phyloP scores from a whole-genome alignment of 2,329 filamentous ascomycete species.

The Cucurbitaria berberidis region DNA sequence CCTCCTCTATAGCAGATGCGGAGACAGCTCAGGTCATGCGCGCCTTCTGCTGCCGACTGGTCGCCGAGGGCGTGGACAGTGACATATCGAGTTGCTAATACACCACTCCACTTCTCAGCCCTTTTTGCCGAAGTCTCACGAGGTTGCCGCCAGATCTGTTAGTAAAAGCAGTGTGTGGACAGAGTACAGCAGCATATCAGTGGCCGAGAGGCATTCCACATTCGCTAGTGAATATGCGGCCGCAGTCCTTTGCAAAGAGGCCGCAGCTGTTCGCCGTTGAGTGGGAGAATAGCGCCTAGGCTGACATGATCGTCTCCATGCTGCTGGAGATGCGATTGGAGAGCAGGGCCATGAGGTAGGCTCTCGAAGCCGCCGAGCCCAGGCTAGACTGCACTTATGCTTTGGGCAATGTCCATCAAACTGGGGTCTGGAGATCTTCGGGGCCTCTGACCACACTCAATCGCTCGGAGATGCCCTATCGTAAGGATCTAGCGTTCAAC shows the following conservation, averaged over 20 bases:
- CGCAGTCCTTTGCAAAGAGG: background rate
- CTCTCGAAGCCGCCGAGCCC: no score
- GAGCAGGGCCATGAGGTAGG: background rate
- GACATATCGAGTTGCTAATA: slow-evolving; percentile 10
- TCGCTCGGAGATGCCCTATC: background rate
- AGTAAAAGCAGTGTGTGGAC: background rate
- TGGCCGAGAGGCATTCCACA: background rate
- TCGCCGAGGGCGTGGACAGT: background rate
- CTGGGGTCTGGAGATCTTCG: background rate
- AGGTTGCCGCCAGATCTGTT: background rate
- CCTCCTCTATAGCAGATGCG: background rate
- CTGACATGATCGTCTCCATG: background rate
- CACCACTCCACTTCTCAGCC: background rate
- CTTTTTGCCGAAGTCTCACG: background rate
- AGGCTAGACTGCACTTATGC: background rate
- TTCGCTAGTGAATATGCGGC: background rate
- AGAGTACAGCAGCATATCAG: background rate
- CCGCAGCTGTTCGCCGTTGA: background rate
- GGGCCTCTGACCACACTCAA: background rate
- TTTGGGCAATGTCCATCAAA: background rate
- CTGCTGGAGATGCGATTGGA: background rate
- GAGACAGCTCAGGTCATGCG: slow-evolving; percentile 3
- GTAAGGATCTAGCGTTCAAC: background rate
- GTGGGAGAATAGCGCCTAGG: background rate
- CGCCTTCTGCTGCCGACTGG: background rate